Percentiles rank a stretch among this genome's conserved stretches.
These are phyloP conservation scores for Cardiospermum halicacabum DNA, from an alignment of 345 rosid genomes.

Conservation along the genomic window DNA sequence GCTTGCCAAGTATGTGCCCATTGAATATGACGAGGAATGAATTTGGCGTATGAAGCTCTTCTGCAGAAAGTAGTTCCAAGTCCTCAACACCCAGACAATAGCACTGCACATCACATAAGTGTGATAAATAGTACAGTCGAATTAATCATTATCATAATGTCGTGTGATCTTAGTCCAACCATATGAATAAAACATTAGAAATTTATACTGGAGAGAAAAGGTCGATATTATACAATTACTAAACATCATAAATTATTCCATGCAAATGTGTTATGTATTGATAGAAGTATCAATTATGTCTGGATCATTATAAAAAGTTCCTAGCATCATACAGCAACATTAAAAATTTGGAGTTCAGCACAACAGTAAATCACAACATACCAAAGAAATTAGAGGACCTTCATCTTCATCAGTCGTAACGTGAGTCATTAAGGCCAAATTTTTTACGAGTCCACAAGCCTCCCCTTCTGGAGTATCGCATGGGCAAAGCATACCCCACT, in stretches of 20 bases:
- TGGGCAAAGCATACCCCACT: conserved; percentile 99
- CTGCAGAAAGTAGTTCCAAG: conserved; percentile 73
- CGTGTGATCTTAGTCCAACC: too few species aligned
- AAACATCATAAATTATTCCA: too few species aligned
- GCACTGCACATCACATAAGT: conserved; percentile 60
- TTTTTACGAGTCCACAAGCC: conserved; percentile 95
- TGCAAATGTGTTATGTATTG: too few species aligned
- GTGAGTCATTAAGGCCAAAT: conserved; percentile 98
- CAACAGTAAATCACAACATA: conserved; percentile 51
- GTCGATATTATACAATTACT: too few species aligned
- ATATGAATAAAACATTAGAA: too few species aligned
- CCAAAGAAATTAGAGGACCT: conserved; percentile 75
- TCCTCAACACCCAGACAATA: conserved; percentile 79
- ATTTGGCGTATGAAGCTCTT: conserved; percentile 81
- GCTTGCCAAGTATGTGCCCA: conserved; percentile 93
- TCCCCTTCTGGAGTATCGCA: conserved; percentile 99
- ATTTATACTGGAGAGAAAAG: too few species aligned
- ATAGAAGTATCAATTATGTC: too few species aligned
- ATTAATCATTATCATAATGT: too few species aligned
- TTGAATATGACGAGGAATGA: conserved; percentile 79
- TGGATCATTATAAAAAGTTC: too few species aligned
- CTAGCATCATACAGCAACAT: too few species aligned
- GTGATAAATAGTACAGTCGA: too few species aligned
- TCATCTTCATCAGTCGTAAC: conserved; percentile 95
- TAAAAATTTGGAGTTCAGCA: too few species aligned